Percentiles rank a stretch among this genome's conserved stretches.
These are phyloP conservation scores for Leptographium procerum DNA, from an alignment of 2,329 filamentous ascomycete genomes.

Conservation along the genomic window DNA sequence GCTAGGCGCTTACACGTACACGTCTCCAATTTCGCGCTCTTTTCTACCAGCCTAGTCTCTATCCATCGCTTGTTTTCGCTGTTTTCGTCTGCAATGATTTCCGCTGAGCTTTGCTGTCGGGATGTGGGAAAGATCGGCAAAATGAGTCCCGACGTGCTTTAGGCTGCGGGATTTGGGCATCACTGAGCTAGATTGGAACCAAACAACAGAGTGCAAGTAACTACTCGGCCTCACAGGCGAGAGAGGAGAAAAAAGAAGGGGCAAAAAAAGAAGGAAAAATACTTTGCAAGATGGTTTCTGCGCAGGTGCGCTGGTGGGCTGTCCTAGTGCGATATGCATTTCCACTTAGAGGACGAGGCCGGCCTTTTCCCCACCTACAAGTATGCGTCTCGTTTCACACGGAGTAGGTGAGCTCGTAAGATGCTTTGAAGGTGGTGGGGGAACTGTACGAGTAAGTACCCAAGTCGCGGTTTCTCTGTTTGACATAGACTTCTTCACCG, in stretches of 20 bases:
- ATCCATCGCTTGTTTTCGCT: background rate
- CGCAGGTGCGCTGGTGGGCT: background rate
- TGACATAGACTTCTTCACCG: background rate
- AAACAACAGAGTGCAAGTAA: background rate
- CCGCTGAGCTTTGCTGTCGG: background rate
- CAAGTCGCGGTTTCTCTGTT: background rate
- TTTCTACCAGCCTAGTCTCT: background rate
- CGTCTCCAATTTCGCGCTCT: background rate
- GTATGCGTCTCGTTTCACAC: background rate
- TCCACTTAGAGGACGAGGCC: background rate
- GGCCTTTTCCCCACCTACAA: background rate
- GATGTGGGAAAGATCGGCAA: background rate
- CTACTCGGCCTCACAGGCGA: too few species aligned
- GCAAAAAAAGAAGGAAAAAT: background rate
- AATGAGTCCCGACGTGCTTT: background rate
- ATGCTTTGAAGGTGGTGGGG: background rate
- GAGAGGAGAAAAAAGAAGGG: background rate
- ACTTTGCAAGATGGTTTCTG: background rate
- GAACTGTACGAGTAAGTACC: background rate
- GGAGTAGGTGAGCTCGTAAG: background rate
- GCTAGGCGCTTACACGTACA: background rate
- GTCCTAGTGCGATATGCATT: background rate
- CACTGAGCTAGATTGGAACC: background rate
- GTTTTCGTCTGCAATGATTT: background rate
- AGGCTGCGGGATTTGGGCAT: background rate